Conservation (phyloP, 1,139 yeast genomes). For the Geotrichum cucujoidarum region DNA sequence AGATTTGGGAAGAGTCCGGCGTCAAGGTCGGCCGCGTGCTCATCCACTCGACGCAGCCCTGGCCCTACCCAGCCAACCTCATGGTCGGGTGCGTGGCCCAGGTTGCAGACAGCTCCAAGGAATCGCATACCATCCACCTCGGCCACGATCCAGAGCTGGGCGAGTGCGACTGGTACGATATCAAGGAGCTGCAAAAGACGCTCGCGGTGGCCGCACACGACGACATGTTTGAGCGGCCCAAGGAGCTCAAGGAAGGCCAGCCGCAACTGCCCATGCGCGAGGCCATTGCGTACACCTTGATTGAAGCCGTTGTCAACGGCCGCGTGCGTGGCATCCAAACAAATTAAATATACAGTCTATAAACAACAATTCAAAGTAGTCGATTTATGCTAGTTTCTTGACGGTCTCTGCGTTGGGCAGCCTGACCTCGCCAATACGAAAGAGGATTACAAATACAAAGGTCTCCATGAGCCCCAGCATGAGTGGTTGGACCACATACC, state of each 20-base stretch:
- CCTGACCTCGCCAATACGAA: no score
- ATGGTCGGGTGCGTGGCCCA: conserved; percentile 88
- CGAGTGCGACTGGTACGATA: conserved; percentile 81
- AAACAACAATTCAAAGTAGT: no score
- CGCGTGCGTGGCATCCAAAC: conserved; percentile 6
- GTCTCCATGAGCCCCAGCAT: background rate
- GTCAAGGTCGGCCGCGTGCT: conserved; percentile 56
- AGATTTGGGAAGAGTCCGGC: conserved; percentile 95
- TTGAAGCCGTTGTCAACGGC: conserved; percentile 36
- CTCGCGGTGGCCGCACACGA: conserved; percentile 17
- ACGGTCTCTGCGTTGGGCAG: no score
- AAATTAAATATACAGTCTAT: no score
- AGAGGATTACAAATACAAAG: background rate
- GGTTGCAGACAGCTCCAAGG: conserved; percentile 58
- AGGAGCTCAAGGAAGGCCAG: conserved; percentile 30
- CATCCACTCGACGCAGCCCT: conserved; percentile 74
- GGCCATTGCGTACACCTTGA: conserved; percentile 47
- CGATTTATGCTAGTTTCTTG: no score
- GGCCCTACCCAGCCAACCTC: conserved; percentile 93
- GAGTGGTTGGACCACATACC: background rate
- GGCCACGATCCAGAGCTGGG: conserved; percentile 80
- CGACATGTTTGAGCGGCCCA: conserved; percentile 20
- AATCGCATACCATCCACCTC: conserved; percentile 46
- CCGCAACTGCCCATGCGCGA: conserved; percentile 45
- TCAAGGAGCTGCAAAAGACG: conserved; percentile 42